These are phyloP conservation scores for Psilocybe sp. DNA, from an alignment of 768 basidiomycete species.

Conservation along the genomic window DNA sequence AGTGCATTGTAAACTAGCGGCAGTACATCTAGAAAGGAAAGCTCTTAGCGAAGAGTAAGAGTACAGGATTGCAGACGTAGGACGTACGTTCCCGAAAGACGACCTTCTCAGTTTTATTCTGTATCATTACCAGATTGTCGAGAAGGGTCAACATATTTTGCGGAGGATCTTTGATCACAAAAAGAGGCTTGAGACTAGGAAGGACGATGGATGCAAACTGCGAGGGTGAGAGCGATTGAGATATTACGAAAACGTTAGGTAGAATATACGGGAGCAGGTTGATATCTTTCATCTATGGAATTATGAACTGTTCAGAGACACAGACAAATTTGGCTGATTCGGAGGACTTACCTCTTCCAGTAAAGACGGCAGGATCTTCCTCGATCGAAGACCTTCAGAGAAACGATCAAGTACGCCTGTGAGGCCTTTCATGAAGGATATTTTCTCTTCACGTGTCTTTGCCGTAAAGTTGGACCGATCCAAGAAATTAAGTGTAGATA, in stretches of 20 bases:
- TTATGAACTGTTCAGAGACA: neutral
- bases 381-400: slow-evolving; percentile 78
- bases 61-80: neutral
- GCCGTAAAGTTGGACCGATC: slow-evolving; percentile 94
- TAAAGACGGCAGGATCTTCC: slow-evolving; percentile 89
- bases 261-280: slow-evolving; percentile 92
- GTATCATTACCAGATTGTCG: slow-evolving; percentile 84
- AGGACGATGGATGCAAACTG: slow-evolving; percentile 84
- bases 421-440: slow-evolving; percentile 92
- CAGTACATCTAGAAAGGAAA: slow-evolving; percentile 69
- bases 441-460: slow-evolving; percentile 93
- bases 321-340: neutral
- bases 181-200: slow-evolving; percentile 87
- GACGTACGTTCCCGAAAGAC: slow-evolving; percentile 86
- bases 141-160: slow-evolving; percentile 95
- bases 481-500: slow-evolving; percentile 93
- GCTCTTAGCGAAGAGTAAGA: neutral
- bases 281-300: slow-evolving; percentile 82
- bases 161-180: slow-evolving; percentile 89
- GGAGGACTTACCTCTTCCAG: slow-evolving; percentile 75
- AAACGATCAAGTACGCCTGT: slow-evolving; percentile 79
- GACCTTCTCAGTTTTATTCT: slow-evolving; percentile 82
- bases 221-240: slow-evolving; percentile 66
- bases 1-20: slow-evolving; percentile 94
- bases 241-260: slow-evolving; percentile 92